A percentile compares a stretch with the other conserved stretches of the same genome.
Conservation (phyloP, 257 asterid genomes). For the Nicotiana tomentosiformis region DNA sequence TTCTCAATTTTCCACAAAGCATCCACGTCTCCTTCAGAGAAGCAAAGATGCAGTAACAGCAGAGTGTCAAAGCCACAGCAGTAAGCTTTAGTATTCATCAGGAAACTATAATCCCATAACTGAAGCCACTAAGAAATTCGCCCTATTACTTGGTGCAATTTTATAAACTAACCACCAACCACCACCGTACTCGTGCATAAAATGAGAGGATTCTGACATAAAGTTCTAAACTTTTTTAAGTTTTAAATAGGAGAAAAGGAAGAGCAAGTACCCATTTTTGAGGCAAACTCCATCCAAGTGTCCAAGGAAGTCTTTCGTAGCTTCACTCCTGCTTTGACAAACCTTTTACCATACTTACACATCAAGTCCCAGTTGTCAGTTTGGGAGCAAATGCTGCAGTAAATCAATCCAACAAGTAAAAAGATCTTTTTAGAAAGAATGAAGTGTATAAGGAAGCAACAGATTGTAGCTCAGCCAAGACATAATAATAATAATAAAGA, state of each 20-base stretch:
- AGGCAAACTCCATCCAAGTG: constrained; percentile 86
- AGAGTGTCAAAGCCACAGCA: neutral
- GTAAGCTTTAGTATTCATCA: neutral
- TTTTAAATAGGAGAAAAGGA: constrained; percentile 11
- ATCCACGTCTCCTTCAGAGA: constrained; percentile 62
- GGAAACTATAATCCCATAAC: neutral
- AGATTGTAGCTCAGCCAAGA: neutral
- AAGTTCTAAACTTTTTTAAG: neutral
- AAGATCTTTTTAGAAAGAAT: neutral
- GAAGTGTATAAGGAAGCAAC: constrained; percentile 1
- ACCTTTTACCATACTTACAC: constrained; percentile 61
- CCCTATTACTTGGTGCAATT: neutral
- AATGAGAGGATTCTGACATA: neutral
- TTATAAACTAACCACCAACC: constrained; percentile 2
- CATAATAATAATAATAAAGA: neutral
- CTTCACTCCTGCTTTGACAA: constrained; percentile 58
- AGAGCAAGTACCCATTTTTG: constrained; percentile 47
- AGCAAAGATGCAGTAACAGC: neutral
- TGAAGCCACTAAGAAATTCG: neutral
- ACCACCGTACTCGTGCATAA: neutral
- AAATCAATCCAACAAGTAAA: constrained; percentile 12
- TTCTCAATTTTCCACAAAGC: constrained; percentile 82
- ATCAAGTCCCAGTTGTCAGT: constrained; percentile 66
- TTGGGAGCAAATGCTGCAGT: constrained; percentile 68
- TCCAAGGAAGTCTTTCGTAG: constrained; percentile 67